phyloP scores from a whole-genome alignment of 257 asterid species.

The Ilex aquifolium region DNA sequence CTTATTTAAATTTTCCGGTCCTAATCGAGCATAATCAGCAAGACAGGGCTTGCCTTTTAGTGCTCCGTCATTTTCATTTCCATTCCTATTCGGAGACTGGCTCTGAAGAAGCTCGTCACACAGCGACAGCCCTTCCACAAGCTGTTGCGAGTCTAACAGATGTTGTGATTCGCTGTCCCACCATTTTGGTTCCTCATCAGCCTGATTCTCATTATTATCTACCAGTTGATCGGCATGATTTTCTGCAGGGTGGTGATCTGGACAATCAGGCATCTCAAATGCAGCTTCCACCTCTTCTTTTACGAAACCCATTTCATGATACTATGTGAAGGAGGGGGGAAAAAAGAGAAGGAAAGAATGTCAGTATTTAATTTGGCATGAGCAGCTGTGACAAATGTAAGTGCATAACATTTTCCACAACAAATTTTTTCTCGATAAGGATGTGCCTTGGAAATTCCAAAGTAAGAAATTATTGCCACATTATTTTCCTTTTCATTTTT shows the following conservation, averaged over 20 bases:
- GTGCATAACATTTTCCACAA: too few relatives aligned
- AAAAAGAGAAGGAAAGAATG: slow-evolving; percentile 2
- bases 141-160: slow-evolving; percentile 78
- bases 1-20: slow-evolving; percentile 67
- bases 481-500: too few relatives aligned
- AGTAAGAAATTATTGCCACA: too few relatives aligned
- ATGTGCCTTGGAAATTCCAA: too few relatives aligned
- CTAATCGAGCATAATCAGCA: slow-evolving; percentile 68
- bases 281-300: slow-evolving; percentile 34
- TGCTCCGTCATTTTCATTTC: slow-evolving; percentile 26
- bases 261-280: slow-evolving; percentile 23
- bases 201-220: slow-evolving; percentile 29
- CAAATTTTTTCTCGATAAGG: too few relatives aligned
- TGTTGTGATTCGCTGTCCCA: slow-evolving; percentile 75
- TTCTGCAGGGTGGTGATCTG: slow-evolving; percentile 21
- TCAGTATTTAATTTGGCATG: background rate
- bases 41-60: slow-evolving; percentile 38
- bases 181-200: slow-evolving; percentile 54
- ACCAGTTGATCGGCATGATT: slow-evolving; percentile 21
- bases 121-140: slow-evolving; percentile 75
- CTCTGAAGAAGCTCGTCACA: slow-evolving; percentile 78
- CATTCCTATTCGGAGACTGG: slow-evolving; percentile 81
- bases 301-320: slow-evolving; percentile 22
- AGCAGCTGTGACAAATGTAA: background rate
- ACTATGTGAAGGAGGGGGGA: slow-evolving; percentile 25